Conservation (phyloP, 2,329 filamentous ascomycete genomes). For the Didymosphaeria variabile region DNA sequence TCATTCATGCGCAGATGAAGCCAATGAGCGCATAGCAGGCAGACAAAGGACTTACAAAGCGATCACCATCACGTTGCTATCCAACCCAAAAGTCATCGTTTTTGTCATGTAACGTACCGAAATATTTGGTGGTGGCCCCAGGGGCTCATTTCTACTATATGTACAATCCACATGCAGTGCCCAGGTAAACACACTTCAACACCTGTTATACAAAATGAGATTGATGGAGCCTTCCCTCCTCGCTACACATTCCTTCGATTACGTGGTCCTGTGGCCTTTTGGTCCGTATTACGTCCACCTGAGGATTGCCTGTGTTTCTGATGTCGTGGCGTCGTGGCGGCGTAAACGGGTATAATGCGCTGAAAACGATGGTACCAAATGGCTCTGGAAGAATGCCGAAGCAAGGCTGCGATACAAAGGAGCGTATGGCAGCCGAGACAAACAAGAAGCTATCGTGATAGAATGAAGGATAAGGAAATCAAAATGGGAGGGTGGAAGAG, state of each 20-base stretch:
- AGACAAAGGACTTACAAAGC: neutral
- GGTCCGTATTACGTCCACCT: conserved; percentile 8
- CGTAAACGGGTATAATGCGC: conserved; percentile 14
- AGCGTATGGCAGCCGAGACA: neutral
- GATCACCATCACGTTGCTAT: neutral
- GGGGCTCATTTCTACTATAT: conserved; percentile 3
- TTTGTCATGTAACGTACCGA: conserved; percentile 12
- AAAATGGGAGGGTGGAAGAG: neutral
- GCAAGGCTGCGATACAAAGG: neutral
- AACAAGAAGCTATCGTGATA: neutral
- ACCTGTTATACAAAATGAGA: conserved; percentile 7
- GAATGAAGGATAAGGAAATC: neutral
- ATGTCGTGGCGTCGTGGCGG: conserved; percentile 6
- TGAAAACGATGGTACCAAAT: conserved; percentile 7
- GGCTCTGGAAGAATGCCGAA: neutral
- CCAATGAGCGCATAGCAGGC: too few relatives aligned
- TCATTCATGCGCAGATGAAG: too few relatives aligned
- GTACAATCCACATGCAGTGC: neutral
- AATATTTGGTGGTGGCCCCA: conserved; percentile 5
- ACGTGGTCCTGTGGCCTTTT: neutral
- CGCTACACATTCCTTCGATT: neutral
- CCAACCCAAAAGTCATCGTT: neutral
- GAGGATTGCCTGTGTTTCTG: neutral
- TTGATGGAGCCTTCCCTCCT: neutral
- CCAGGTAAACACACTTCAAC: neutral